phyloP scores from a whole-genome alignment of 257 asterid genomes.

The Sherardia arvensis region DNA sequence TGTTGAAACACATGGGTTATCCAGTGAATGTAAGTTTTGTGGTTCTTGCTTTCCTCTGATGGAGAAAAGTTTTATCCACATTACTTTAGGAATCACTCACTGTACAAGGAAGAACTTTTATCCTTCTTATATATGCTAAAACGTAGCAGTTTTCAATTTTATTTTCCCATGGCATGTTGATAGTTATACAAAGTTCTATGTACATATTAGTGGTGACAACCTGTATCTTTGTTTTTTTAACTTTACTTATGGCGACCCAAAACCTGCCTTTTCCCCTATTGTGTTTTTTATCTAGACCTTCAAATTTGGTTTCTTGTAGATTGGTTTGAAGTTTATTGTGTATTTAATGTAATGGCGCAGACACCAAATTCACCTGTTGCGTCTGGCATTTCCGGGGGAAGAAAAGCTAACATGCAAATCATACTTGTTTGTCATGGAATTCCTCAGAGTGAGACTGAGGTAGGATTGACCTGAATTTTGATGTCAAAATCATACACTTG shows the following conservation, averaged over 20 bases:
- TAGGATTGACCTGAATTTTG: conserved; percentile 14
- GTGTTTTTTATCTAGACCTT: conserved; percentile 21
- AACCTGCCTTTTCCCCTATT: background rate
- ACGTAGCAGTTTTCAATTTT: background rate
- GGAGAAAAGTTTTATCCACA: background rate
- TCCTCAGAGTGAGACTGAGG: conserved; percentile 42
- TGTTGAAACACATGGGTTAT: background rate
- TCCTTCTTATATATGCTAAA: background rate
- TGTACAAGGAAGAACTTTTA: background rate
- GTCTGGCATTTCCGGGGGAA: conserved; percentile 52
- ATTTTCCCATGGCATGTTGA: background rate
- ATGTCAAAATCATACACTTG: background rate
- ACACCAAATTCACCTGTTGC: conserved; percentile 83
- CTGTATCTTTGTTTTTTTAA: background rate
- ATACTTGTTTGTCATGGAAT: conserved; percentile 65
- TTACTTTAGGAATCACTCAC: too few relatives aligned
- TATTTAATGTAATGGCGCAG: conserved; percentile 70
- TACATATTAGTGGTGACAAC: background rate
- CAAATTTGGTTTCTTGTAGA: conserved; percentile 33
- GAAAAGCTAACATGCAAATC: conserved; percentile 55
- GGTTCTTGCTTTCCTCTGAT: background rate
- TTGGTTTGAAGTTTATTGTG: conserved; percentile 40
- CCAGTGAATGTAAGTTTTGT: background rate
- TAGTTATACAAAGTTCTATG: background rate
- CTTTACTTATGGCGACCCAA: conserved; percentile 1